Evolutionary conservation across 2,329 filamentous ascomycete species (phyloP), one percentile per base, ranked within the genome.

Genomic region (Phaeosphaeria sp.): DNA sequence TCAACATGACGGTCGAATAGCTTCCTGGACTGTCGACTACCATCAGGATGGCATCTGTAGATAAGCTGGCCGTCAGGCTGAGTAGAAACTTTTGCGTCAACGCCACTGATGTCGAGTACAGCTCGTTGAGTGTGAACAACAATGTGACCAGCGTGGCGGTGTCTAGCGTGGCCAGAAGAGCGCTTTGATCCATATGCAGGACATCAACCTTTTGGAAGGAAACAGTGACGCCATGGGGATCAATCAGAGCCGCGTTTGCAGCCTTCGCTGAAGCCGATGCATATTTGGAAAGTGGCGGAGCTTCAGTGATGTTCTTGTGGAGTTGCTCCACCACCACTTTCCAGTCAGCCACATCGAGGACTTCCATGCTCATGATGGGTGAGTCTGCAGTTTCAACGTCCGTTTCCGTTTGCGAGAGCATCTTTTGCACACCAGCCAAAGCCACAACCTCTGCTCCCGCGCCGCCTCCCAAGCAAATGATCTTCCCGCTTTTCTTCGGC

Each of bases 91-190:
- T 81, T 0, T 94, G 96, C 0, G 94, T 92, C 65, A 88, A 87
- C 2, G 88, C 82, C 22, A 93, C 86, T 1, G 89, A 92, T 0
- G 86, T 82, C 0, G 91, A 90, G 80, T 97, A 98, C 0, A 99
- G 87, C 78, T 99, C 95, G 76, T 98, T 98, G 47, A 98, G 85
- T 0, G 94, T 97, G 82, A 98, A 99, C 78, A 98, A 87, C 13
- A 98, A 79, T 0, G 93, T 97, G 15, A 96, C 81, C 0, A 97
- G 64, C 30, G 76, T 64, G 1, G 75, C 71, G 7, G 63, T 61
- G 15, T 67, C 33, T 6, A 79, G 65, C 6, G 78, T 39, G 0
- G 64, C 55, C 6, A 63, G 51, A 1, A 86, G 62, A 2, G 76
- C 70, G 1, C 72, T 60, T 2, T 78, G 70, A 0, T 78, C 65